Evolutionary conservation across 2,329 filamentous ascomycete species (phyloP).

Genomic region (Sarocladiaceae sp.): DNA sequence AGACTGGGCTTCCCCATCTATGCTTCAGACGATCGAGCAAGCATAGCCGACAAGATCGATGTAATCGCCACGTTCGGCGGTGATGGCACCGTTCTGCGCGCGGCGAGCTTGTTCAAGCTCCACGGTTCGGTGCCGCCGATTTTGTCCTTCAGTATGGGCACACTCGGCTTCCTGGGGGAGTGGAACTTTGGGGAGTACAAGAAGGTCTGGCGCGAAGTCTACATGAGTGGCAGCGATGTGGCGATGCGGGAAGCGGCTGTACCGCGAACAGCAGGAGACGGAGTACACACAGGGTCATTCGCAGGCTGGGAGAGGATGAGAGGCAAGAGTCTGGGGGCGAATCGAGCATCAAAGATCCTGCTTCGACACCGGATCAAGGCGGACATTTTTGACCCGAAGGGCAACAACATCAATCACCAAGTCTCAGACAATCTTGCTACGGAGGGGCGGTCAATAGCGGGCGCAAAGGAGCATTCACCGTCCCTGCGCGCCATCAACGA

Average conservation of each 20-base stretch:
- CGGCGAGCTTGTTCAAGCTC: conserved; percentile 62
- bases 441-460: conserved; percentile 35
- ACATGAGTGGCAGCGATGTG: conserved; percentile 67
- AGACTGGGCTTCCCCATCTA: conserved; percentile 72
- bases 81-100: conserved; percentile 48
- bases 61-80: conserved; percentile 87
- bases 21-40: conserved; percentile 42
- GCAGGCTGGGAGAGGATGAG: conserved; percentile 66
- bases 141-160: conserved; percentile 94
- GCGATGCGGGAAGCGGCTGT: conserved; percentile 39
- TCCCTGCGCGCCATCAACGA: conserved; percentile 82
- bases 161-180: conserved; percentile 88
- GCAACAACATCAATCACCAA: conserved; percentile 52
- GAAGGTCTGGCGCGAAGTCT: conserved; percentile 85
- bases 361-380: conserved; percentile 85
- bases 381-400: conserved; percentile 71
- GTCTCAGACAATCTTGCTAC: conserved; percentile 42
- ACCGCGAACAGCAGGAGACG: conserved; percentile 22
- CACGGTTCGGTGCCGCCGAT: conserved; percentile 81
- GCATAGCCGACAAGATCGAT: conserved; percentile 77
- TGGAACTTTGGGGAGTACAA: conserved; percentile 96
- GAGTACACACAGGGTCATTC: conserved; percentile 14
- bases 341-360: conserved; percentile 73
- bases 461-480: conserved; percentile 32
- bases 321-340: conserved; percentile 76